Percentiles rank a stretch among this genome's conserved stretches.
These are phyloP conservation scores for Cryptococcus depauperatus DNA, from an alignment of 1,284 basidiomycete genomes.

Conservation along the genomic window DNA sequence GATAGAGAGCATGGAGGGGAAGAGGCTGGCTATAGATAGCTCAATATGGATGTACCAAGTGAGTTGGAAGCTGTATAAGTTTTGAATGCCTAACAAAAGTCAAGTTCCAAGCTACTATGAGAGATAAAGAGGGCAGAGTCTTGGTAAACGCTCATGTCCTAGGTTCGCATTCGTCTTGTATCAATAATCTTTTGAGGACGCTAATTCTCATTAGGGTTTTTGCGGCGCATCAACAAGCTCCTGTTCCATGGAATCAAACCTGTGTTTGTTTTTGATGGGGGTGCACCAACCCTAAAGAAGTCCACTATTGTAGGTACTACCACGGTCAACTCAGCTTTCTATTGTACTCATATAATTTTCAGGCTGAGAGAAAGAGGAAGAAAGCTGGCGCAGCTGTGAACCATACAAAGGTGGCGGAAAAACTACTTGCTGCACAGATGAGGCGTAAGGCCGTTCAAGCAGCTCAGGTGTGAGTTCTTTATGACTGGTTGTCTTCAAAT, in stretches of 20 bases:
- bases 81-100: background rate
- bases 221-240: conserved; percentile 86
- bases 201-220: conserved; percentile 50
- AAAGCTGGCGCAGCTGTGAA: conserved; percentile 78
- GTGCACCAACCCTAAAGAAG: conserved; percentile 78
- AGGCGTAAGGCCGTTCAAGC: conserved; percentile 79
- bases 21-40: conserved; percentile 89
- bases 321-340: background rate
- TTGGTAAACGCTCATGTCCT: conserved; percentile 91
- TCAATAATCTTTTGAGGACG: background rate
- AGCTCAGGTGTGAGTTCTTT: conserved; percentile 48
- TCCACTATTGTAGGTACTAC: conserved; percentile 63
- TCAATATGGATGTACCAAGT: conserved; percentile 92
- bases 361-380: conserved; percentile 78
- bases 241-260: conserved; percentile 95
- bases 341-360: background rate
- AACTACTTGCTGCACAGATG: conserved; percentile 87
- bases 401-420: conserved; percentile 78
- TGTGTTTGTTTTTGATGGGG: conserved; percentile 95
- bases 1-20: conserved; percentile 84
- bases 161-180: conserved; percentile 47
- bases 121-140: conserved; percentile 87
- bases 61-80: background rate
- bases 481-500: background rate
- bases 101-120: conserved; percentile 97